These are phyloP conservation scores for Pyrenula massariospora DNA, from an alignment of 495 filamentous ascomycete species.

Conservation along the genomic window DNA sequence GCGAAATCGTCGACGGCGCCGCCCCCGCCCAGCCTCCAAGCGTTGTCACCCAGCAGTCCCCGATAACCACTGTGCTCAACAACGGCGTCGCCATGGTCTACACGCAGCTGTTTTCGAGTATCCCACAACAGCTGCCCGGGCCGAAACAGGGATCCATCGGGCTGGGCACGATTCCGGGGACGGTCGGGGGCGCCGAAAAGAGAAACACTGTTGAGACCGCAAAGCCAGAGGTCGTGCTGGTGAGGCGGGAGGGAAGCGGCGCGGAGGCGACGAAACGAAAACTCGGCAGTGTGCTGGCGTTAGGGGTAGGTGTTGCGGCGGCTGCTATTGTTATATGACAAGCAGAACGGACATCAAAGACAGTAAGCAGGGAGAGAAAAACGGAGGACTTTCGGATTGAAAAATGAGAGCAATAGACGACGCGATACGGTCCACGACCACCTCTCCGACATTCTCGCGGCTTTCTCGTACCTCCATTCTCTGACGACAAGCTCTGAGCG, in stretches of 20 bases:
- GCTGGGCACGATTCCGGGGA: constrained; percentile 13
- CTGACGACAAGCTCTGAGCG: too few species aligned
- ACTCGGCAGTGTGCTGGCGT: neutral
- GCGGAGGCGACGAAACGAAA: neutral
- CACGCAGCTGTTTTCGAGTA: constrained; percentile 1
- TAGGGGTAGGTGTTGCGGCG: neutral
- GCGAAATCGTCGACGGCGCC: constrained; percentile 48
- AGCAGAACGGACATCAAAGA: neutral
- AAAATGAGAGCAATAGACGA: too few species aligned
- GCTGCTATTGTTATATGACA: neutral
- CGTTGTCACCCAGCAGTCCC: constrained; percentile 4
- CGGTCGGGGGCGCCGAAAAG: constrained; percentile 7
- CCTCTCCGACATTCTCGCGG: too few species aligned
- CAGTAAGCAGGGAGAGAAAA: too few species aligned
- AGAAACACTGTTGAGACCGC: constrained; percentile 4
- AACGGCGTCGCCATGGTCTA: neutral
- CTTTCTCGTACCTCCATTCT: too few species aligned
- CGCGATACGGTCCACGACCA: too few species aligned
- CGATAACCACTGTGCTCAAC: neutral
- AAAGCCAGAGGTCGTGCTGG: constrained; percentile 7
- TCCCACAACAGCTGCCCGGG: constrained; percentile 2
- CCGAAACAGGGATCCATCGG: constrained; percentile 11
- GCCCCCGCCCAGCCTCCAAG: constrained; percentile 35
- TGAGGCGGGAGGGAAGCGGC: neutral
- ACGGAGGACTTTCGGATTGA: too few species aligned